A percentile compares a stretch with the other conserved stretches of the same genome.
phyloP scores from a whole-genome alignment of 208 protist genomes.

The Naegleria fowleri region DNA sequence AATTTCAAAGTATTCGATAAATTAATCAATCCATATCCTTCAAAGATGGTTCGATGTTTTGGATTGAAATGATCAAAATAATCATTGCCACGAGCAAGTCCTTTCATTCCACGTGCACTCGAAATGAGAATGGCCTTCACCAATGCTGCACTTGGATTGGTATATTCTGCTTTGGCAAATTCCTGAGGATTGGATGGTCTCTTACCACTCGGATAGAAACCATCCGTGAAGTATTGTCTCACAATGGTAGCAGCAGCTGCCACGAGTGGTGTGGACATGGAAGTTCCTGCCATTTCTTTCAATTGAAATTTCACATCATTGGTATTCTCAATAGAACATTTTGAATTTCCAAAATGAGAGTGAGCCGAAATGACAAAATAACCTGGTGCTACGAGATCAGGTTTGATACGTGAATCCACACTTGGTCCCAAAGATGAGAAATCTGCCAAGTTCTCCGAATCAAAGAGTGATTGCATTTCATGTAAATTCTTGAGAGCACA shows the following conservation, averaged over 20 bases:
- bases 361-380: neutral
- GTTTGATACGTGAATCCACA: slow-evolving; percentile 17
- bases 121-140: slow-evolving; percentile 52
- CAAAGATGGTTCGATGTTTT: neutral
- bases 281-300: slow-evolving; percentile 56
- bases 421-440: neutral
- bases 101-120: slow-evolving; percentile 22
- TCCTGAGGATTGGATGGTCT: slow-evolving; percentile 37
- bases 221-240: slow-evolving; percentile 68
- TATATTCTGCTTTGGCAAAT: slow-evolving; percentile 21
- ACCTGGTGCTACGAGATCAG: slow-evolving; percentile 24
- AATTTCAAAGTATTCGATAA: neutral
- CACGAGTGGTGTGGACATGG: slow-evolving; percentile 74
- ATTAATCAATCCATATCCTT: slow-evolving; percentile 1
- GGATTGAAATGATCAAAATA: neutral
- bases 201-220: slow-evolving; percentile 43
- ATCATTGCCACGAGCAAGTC: neutral
- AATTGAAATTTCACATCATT: slow-evolving; percentile 27
- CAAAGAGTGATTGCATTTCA: neutral
- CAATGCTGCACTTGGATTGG: slow-evolving; percentile 53
- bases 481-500: neutral
- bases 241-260: slow-evolving; percentile 65
- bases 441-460: neutral
- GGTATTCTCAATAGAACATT: slow-evolving; percentile 6
- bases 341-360: neutral